Evolutionary conservation across 306 rosid species (phyloP).

Genomic region (Quercus alba): DNA sequence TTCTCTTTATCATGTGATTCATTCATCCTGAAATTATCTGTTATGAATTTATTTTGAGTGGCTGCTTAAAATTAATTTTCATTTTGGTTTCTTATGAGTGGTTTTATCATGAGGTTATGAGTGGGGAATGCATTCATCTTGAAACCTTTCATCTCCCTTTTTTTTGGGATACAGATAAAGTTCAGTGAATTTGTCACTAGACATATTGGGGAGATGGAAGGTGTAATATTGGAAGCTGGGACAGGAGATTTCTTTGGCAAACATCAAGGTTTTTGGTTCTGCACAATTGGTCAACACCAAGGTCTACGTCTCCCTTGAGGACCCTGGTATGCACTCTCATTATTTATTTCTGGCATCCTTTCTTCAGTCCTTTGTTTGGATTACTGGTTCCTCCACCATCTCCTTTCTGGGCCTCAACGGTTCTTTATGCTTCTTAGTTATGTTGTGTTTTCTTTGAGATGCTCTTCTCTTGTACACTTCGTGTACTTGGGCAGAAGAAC

Average conservation of each 20-base stretch:
- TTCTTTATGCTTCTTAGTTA: background rate
- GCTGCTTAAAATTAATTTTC: background rate
- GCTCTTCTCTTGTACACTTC: background rate
- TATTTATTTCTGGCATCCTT: background rate
- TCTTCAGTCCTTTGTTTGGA: background rate
- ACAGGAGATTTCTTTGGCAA: constrained; percentile 88
- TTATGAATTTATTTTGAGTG: background rate
- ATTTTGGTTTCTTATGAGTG: background rate
- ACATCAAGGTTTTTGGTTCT: constrained; percentile 92
- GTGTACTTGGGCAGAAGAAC: background rate
- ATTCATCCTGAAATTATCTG: background rate
- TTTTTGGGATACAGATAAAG: constrained; percentile 51
- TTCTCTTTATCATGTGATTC: background rate
- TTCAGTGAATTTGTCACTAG: constrained; percentile 86
- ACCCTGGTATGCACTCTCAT: constrained; percentile 64
- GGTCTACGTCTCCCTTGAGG: constrained; percentile 86
- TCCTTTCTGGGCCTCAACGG: constrained; percentile 5
- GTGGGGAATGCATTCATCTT: constrained; percentile 15
- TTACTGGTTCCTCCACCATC: background rate
- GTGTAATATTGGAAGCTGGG: constrained; percentile 88
- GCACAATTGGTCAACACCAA: constrained; percentile 93
- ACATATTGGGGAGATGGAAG: constrained; percentile 88
- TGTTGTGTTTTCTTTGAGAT: background rate
- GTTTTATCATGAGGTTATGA: constrained; percentile 9
- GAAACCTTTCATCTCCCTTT: background rate